phyloP scores from a whole-genome alignment of 331 rosid genomes.

The Prunus yedoensis region DNA sequence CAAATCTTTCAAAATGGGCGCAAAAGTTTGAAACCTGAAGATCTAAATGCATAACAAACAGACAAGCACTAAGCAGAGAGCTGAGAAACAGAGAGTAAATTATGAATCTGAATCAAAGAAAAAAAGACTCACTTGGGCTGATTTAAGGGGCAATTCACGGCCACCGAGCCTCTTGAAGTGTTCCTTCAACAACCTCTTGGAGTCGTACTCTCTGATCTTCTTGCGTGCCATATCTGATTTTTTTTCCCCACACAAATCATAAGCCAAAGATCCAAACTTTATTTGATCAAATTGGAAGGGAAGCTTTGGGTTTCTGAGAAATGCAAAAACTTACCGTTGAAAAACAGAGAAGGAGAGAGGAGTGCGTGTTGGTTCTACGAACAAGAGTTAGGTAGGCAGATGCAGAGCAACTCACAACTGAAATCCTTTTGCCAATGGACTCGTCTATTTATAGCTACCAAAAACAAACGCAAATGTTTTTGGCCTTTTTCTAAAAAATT shows the following conservation, averaged over 20 bases:
- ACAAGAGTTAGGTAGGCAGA: background rate
- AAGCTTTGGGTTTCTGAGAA: background rate
- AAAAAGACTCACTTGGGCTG: constrained; percentile 69
- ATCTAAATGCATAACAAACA: constrained; percentile 4
- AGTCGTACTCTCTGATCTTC: constrained; percentile 98
- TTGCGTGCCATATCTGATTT: constrained; percentile 78
- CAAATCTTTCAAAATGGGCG: background rate
- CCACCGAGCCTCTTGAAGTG: constrained; percentile 87
- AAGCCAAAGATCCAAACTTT: constrained; percentile 1
- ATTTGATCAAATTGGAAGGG: background rate
- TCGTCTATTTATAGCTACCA: constrained; percentile 22
- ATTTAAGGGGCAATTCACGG: constrained; percentile 65
- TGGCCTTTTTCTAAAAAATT: too few relatives aligned
- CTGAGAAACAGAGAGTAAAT: too few relatives aligned
- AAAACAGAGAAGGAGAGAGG: background rate
- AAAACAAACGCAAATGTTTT: background rate
- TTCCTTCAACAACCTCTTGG: constrained; percentile 96
- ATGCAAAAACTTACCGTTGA: constrained; percentile 23
- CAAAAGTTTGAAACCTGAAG: constrained; percentile 2
- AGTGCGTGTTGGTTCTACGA: background rate
- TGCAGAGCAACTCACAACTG: constrained; percentile 19
- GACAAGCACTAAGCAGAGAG: too few relatives aligned
- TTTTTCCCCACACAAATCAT: background rate
- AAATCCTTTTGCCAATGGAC: background rate
- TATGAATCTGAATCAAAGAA: background rate